Base-by-base conservation (phyloP, 805 yeast species). In the Candida easanensis region DNA sequence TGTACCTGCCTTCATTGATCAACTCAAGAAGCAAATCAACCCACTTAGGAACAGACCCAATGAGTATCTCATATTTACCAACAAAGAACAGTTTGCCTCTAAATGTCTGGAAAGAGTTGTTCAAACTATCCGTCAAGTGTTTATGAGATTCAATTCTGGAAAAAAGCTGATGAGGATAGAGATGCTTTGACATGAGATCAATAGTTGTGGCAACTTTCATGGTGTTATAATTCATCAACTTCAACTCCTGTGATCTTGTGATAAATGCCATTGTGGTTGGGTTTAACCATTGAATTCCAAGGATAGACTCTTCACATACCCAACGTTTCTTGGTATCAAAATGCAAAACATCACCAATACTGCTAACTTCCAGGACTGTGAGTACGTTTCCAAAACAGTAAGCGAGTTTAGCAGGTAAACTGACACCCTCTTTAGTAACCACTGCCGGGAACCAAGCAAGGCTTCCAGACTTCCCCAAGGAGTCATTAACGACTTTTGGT, bases 31-130 rank as follows among this genome's bases (percentile, higher is more conserved):
- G 25, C 2, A 52, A 18, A 38, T 52, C 57, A 52, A 88, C 87
- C 96, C 96, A 88, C 51, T 74, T 79, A 3, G 79, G 66, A 14
- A 79, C 61, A 19, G 78, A 68, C 0, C 90, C 95, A 3, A 81
- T 70, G 5, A 65, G 64, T 33, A 79, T 55, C 44, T 77, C 81
- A 41, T 73, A 71, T 32, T 68, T 65, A 0, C 84, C 84, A 39
- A 82, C 52, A 1, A 79, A 43, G 52, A 80, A 73, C 0, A 88
- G 36, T 18, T 74, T 69, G 2, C 74, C 70, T 46, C 68, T 76
- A 46, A 64, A 68, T 0, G 66, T 57, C 42, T 54, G 61, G 28
- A 73, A 57, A 3, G 76, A 45, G 22, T 48, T 38, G 30, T 46
- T 44, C 39, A 41, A 48, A 13, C 45, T 52, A 18, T 45, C 45